Conservation (phyloP, 2,329 filamentous ascomycete species). For the Penicillium sp. region DNA sequence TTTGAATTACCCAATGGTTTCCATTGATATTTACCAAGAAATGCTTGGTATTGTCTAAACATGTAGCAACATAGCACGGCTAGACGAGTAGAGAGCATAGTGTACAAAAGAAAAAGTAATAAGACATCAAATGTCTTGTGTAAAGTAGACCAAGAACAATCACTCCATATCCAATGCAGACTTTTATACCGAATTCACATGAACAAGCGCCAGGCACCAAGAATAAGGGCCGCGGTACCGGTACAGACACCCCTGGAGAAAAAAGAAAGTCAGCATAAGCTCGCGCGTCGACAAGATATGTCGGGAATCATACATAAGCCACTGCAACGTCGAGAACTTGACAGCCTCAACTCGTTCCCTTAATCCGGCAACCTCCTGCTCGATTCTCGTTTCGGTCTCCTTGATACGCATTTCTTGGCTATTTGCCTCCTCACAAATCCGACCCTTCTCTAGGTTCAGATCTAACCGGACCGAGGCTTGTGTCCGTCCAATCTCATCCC, state of each 20-base stretch:
- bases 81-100: slow-evolving; percentile 9
- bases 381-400: slow-evolving; percentile 97
- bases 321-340: slow-evolving; percentile 97
- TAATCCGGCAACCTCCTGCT: slow-evolving; percentile 90
- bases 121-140: slow-evolving; percentile 5
- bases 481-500: slow-evolving; percentile 91
- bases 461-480: slow-evolving; percentile 91
- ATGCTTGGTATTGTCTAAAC: not conserved
- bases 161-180: slow-evolving; percentile 23
- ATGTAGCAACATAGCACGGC: not conserved
- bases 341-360: slow-evolving; percentile 92
- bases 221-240: slow-evolving; percentile 62
- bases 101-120: slow-evolving; percentile 13
- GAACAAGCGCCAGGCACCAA: slow-evolving; percentile 65
- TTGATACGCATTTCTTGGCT: slow-evolving; percentile 97
- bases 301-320: slow-evolving; percentile 76
- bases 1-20: not conserved
- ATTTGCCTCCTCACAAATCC: slow-evolving; percentile 93
- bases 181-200: slow-evolving; percentile 47
- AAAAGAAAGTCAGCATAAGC: slow-evolving; percentile 27
- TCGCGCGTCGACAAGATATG: not conserved
- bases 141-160: slow-evolving; percentile 7
- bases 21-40: not conserved
- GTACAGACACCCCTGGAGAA: slow-evolving; percentile 59
- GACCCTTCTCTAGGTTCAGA: slow-evolving; percentile 92